Base-by-base conservation (phyloP, 2,329 filamentous ascomycete genomes). In the Fusarium agapanthi region DNA sequence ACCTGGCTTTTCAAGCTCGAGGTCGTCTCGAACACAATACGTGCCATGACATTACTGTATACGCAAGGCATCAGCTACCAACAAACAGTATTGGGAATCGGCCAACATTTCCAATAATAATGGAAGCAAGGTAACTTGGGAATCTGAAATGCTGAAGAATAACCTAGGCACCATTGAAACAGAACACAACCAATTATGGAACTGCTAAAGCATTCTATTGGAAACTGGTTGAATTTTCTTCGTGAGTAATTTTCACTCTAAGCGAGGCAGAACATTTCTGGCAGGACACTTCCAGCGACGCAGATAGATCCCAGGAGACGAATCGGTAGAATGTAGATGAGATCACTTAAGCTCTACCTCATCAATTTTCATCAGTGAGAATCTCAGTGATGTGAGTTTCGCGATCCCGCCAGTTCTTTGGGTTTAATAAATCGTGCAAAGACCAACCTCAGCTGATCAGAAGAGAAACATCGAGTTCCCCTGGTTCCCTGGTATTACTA, bases 351-450 rank as follows among this genome's bases (percentile, higher is more conserved):
- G 59, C 60, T 69, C 34, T 32, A 65, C n/a, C 59, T 64, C 54
- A 54, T 57, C 53, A 71, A 55, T 35, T 62, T 65, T 74, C 32
- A 61, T 61, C 48, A 63, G 57, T 51, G 59, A 56, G 40, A 35
- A 38, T 45, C 75, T 77, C 76, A 61, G 77, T 77, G 76, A 77
- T 74, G 75, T 75, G 26, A 32, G 50, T 61, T 73, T 73, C 55
- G 43, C 67, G 48, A 60, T 63, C 34, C 54, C 43, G 71, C 60
- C 48, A 58, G 60, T 67, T 59, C 58, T 55, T 38, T 66, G 32
- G 50, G 47, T 56, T 56, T 48, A 65, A 61, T 41, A 44, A 63
- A 44, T 40, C 45, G 44, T 60, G 51, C 32, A 54, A 71, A 61
- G 58, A 37, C 47, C 45, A 65, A 41, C 47, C 51, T 61, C 32